Conservation (phyloP, 2,329 filamentous ascomycete genomes). For the Cadophora malorum region DNA sequence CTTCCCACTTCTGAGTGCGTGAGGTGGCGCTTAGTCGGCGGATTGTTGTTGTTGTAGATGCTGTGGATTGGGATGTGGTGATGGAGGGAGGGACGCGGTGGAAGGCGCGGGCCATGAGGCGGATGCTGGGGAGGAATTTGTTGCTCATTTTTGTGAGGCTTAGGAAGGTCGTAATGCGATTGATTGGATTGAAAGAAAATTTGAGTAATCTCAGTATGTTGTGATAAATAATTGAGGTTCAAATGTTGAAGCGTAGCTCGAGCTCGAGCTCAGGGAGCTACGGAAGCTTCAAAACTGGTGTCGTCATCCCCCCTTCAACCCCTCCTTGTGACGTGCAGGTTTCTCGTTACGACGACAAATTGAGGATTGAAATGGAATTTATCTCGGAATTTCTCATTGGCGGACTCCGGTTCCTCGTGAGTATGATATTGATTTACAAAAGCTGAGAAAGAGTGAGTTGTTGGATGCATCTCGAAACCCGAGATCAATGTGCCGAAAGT, state of each 20-base stretch:
- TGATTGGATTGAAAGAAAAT: not conserved
- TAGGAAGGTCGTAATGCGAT: not conserved
- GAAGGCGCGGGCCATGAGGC: constrained; percentile 31
- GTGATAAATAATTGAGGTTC: not conserved
- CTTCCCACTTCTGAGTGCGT: constrained; percentile 28
- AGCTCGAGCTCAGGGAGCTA: constrained; percentile 5
- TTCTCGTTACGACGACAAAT: not conserved
- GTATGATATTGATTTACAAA: no score
- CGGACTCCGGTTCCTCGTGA: no score
- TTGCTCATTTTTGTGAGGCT: not conserved
- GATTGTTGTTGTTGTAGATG: no score
- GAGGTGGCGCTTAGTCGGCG: constrained; percentile 5
- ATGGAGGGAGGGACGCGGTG: constrained; percentile 19
- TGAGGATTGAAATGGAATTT: not conserved
- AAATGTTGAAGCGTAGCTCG: not conserved
- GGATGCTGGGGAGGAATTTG: constrained; percentile 24
- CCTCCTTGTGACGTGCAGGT: constrained; percentile 8
- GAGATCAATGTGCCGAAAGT: not conserved
- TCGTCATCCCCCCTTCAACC: constrained; percentile 19
- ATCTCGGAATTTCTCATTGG: no score
- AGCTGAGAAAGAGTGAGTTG: no score
- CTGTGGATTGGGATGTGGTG: not conserved
- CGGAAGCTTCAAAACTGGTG: constrained; percentile 16
- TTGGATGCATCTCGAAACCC: no score
- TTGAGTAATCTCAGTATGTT: not conserved